Conservation (phyloP, 441 rosid species). For the Jatropha multifida region DNA sequence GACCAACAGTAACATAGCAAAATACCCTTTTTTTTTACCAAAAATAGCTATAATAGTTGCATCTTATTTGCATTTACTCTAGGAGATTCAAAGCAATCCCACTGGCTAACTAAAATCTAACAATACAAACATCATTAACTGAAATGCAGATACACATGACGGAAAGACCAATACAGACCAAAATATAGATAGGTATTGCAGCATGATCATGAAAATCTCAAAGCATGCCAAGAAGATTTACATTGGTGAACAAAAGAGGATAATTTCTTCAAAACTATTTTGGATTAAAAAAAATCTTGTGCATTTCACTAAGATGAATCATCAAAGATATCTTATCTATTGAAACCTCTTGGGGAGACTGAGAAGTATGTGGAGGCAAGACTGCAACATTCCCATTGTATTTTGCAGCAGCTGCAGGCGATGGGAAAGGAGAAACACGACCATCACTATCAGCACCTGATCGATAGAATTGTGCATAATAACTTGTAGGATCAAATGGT, state of each 20-base stretch:
- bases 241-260: neutral
- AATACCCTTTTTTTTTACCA: no score
- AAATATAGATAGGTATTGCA: neutral
- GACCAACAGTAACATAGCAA: neutral
- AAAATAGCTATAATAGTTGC: neutral
- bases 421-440: constrained; percentile 73
- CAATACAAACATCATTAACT: neutral
- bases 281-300: neutral
- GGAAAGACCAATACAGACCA: no score
- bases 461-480: constrained; percentile 82
- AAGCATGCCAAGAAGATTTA: neutral
- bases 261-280: neutral
- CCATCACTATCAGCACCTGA: constrained; percentile 74
- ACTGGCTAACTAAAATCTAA: neutral
- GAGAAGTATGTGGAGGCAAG: constrained; percentile 74
- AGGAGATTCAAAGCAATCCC: neutral
- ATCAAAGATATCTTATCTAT: constrained; percentile 20
- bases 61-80: neutral
- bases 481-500: constrained; percentile 81
- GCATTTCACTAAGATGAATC: constrained; percentile 2
- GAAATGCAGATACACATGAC: neutral
- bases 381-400: constrained; percentile 75
- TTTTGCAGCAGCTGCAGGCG: constrained; percentile 70
- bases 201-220: neutral
- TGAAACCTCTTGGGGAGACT: constrained; percentile 84